These are phyloP conservation scores for Solanum arcanum DNA, from an alignment of 257 asterid species.

Conservation along the genomic window DNA sequence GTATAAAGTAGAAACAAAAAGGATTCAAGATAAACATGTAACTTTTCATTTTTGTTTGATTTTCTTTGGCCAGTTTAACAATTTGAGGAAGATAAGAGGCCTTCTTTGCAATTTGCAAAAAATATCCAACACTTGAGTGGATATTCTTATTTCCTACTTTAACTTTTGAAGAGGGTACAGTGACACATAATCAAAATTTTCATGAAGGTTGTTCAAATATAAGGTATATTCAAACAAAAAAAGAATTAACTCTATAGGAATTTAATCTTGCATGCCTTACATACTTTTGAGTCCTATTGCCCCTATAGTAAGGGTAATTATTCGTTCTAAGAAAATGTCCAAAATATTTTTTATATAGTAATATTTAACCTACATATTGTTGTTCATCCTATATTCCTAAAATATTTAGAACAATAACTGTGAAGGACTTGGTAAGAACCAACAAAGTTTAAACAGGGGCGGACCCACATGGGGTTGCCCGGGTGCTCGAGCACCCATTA, in stretches of 20 bases:
- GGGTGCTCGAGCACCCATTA: no score
- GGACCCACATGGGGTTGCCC: no score
- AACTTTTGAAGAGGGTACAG: background rate
- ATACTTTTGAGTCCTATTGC: background rate
- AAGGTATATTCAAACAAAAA: background rate
- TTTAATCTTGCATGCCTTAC: background rate
- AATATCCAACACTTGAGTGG: background rate
- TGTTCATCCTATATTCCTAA: background rate
- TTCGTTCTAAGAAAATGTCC: background rate
- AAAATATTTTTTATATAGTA: no score
- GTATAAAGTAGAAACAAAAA: background rate
- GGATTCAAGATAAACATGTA: background rate
- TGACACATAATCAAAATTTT: no score
- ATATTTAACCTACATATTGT: background rate
- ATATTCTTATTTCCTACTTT: background rate
- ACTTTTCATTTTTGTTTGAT: background rate
- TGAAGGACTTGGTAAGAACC: background rate
- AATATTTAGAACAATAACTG: background rate
- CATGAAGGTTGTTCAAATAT: background rate
- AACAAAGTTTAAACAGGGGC: no score
- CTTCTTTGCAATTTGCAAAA: background rate
- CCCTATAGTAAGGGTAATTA: background rate
- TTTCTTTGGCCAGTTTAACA: background rate
- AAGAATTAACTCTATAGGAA: background rate
- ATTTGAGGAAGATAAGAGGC: background rate